A percentile compares a stretch with the other conserved stretches of the same genome.
These are phyloP conservation scores for Turnera subulata DNA, from an alignment of 345 rosid genomes.

Conservation along the genomic window DNA sequence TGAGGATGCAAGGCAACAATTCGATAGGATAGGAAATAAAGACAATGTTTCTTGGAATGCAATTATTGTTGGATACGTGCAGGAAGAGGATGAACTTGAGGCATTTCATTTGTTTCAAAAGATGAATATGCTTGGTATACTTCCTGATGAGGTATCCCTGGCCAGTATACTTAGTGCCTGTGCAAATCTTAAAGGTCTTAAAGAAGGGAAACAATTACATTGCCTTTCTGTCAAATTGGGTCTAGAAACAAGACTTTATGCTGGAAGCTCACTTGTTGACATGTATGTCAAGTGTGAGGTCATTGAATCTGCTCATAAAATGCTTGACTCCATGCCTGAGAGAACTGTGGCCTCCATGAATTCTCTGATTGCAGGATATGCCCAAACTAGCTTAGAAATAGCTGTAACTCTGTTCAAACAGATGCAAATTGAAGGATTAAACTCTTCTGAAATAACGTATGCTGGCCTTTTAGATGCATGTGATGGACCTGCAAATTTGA, in stretches of 20 bases:
- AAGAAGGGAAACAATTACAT: slow-evolving; percentile 62
- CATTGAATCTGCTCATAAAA: slow-evolving; percentile 39
- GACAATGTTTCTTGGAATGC: slow-evolving; percentile 92
- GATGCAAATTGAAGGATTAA: slow-evolving; percentile 56
- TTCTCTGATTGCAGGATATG: slow-evolving; percentile 81
- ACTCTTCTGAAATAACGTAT: slow-evolving; percentile 70
- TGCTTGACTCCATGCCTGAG: slow-evolving; percentile 53
- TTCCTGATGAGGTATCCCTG: slow-evolving; percentile 77
- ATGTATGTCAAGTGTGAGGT: slow-evolving; percentile 75
- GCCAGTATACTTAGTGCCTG: slow-evolving; percentile 78
- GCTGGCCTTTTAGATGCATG: slow-evolving; percentile 81
- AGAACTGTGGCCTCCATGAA: slow-evolving; percentile 70
- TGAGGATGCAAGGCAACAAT: slow-evolving; percentile 62
- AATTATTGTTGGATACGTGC: slow-evolving; percentile 81
- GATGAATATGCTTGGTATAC: slow-evolving; percentile 46
- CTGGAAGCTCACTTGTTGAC: slow-evolving; percentile 87
- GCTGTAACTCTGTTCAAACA: slow-evolving; percentile 50
- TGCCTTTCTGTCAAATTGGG: slow-evolving; percentile 63
- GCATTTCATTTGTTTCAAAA: slow-evolving; percentile 64
- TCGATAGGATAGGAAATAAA: slow-evolving; percentile 50
- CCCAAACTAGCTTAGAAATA: slow-evolving; percentile 43
- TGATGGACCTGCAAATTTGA: slow-evolving; percentile 42
- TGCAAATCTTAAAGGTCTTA: slow-evolving; percentile 57
- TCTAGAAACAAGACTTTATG: slow-evolving; percentile 64
- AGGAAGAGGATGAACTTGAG: slow-evolving; percentile 60